phyloP scores from a whole-genome alignment of 2,329 filamentous ascomycete genomes.

The Mycogone perniciosa region DNA sequence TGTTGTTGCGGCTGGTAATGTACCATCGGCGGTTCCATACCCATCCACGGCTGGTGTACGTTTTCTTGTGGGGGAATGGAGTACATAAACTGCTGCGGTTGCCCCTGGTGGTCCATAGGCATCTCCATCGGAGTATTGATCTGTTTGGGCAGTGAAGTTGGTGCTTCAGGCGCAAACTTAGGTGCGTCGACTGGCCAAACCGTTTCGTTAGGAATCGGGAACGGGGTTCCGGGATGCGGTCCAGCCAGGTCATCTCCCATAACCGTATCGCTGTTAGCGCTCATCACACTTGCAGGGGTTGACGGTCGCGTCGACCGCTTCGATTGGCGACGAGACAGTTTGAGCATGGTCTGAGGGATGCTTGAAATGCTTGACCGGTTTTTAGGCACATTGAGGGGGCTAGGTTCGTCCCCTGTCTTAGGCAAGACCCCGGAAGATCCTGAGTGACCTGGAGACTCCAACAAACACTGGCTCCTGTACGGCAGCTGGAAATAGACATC shows the following conservation, averaged over 20 bases:
- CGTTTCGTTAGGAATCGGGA: constrained; percentile 33
- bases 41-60: constrained; percentile 22
- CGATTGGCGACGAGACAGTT: constrained; percentile 27
- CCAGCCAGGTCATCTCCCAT: constrained; percentile 31
- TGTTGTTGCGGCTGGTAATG: constrained; percentile 14
- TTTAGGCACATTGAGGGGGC: constrained; percentile 21
- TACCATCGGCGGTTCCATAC: constrained; percentile 14
- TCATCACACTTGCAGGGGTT: constrained; percentile 24
- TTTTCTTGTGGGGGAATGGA: constrained; percentile 26
- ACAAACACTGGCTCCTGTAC: constrained; percentile 30
- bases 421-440: constrained; percentile 14
- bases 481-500: constrained; percentile 34
- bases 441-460: constrained; percentile 27
- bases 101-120: constrained; percentile 8
- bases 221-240: constrained; percentile 36
- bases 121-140: constrained; percentile 27
- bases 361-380: constrained; percentile 22
- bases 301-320: constrained; percentile 31
- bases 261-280: constrained; percentile 20
- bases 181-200: constrained; percentile 34
- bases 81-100: constrained; percentile 22
- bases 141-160: constrained; percentile 23
- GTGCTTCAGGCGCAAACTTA: constrained; percentile 32
- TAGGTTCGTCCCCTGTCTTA: constrained; percentile 24
- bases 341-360: constrained; percentile 25